Percentiles rank a stretch among this genome's conserved stretches.
Conservation (phyloP, 192 early-diverging fungal species). For the Jimgerdemannia lactiflua region DNA sequence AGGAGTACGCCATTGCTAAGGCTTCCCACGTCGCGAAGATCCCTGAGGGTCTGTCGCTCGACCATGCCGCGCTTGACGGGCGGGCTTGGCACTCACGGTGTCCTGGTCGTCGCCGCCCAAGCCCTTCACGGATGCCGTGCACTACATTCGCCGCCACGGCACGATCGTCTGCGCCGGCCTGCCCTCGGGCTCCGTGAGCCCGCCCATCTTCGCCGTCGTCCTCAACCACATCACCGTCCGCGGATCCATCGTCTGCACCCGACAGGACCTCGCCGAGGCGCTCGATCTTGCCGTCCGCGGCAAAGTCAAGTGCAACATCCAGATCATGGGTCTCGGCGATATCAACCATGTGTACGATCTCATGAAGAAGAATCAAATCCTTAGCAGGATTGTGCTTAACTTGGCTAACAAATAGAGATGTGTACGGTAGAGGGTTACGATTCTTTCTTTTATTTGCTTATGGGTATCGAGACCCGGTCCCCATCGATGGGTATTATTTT, state of each 20-base stretch:
- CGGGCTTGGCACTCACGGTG: not conserved
- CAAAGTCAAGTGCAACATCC: not conserved
- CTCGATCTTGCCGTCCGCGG: slow-evolving; percentile 2
- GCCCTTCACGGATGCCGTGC: not conserved
- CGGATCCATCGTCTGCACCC: not conserved
- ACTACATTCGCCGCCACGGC: not conserved
- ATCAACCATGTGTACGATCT: not conserved
- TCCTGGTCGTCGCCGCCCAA: not conserved
- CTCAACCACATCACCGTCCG: not conserved
- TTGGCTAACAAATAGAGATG: too few species aligned
- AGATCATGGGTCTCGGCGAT: not conserved
- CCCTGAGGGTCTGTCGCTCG: not conserved
- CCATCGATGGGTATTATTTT: too few species aligned
- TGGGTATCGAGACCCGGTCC: too few species aligned
- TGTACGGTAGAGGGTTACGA: too few species aligned
- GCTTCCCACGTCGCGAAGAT: not conserved
- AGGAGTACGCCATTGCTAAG: slow-evolving; percentile 1
- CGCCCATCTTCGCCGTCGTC: not conserved
- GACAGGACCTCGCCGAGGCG: not conserved
- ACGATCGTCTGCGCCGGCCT: not conserved
- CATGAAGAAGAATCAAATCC: not conserved
- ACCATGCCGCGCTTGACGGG: not conserved
- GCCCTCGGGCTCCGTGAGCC: not conserved
- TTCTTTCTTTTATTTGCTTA: too few species aligned
- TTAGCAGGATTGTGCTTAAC: too few species aligned